Percentiles rank a stretch among this genome's conserved stretches.
phyloP scores from a whole-genome alignment of 805 yeast species.

The Ogataea glucozyma region DNA sequence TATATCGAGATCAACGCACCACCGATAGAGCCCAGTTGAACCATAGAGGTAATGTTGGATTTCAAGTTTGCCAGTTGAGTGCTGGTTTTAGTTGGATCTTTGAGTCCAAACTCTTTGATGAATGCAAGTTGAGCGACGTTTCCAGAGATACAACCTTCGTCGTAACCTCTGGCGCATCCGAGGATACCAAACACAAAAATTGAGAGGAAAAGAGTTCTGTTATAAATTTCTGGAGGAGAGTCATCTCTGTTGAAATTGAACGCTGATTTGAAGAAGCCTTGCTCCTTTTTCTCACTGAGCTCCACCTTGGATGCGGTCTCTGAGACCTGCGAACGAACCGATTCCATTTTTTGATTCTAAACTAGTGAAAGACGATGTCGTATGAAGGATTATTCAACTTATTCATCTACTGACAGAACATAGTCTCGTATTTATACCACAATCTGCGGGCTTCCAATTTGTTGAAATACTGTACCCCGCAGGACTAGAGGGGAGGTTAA shows the following conservation, averaged over 20 bases:
- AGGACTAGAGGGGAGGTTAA: background rate
- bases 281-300: background rate
- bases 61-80: constrained; percentile 45
- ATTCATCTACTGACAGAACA: background rate
- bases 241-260: constrained; percentile 15
- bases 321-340: constrained; percentile 11
- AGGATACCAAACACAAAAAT: constrained; percentile 48
- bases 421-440: too few species aligned
- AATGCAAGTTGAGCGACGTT: constrained; percentile 46
- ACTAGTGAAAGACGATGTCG: background rate
- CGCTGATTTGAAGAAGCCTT: background rate
- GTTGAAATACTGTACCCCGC: constrained; percentile 1
- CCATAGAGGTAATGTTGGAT: constrained; percentile 60
- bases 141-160: constrained; percentile 55
- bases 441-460: too few species aligned
- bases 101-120: constrained; percentile 43
- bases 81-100: constrained; percentile 38
- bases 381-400: background rate
- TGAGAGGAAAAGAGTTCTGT: constrained; percentile 41
- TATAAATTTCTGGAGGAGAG: constrained; percentile 42
- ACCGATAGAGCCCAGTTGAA: constrained; percentile 50
- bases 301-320: constrained; percentile 18
- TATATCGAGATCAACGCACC: constrained; percentile 52
- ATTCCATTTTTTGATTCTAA: constrained; percentile 4
- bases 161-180: constrained; percentile 59